A percentile compares a stretch with the other conserved stretches of the same genome.
Conservation (phyloP, 2,329 filamentous ascomycete species). For the Thelonectria blattea region DNA sequence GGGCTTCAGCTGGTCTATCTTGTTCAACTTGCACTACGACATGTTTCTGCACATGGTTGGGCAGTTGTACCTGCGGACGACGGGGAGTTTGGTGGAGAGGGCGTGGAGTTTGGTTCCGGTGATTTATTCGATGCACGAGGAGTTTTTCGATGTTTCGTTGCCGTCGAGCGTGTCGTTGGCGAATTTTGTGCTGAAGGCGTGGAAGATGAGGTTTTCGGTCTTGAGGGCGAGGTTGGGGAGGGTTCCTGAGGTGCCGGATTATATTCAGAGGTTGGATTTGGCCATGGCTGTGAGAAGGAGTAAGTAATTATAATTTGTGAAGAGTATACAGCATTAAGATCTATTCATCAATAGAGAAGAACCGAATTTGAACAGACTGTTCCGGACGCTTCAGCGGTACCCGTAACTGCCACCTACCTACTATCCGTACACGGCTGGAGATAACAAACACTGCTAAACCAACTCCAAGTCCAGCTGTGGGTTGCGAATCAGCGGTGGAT, state of each 20-base stretch:
- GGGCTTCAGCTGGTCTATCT: conserved; percentile 8
- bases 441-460: too few relatives aligned
- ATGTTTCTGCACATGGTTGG: conserved; percentile 11
- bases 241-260: background rate
- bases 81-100: conserved; percentile 8
- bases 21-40: conserved; percentile 6
- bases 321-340: too few relatives aligned
- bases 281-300: background rate
- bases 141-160: background rate
- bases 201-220: conserved; percentile 1
- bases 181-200: conserved; percentile 7
- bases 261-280: conserved; percentile 1
- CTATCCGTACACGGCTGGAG: too few relatives aligned
- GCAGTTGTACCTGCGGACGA: conserved; percentile 10
- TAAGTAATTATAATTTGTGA: background rate
- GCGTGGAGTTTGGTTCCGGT: conserved; percentile 3
- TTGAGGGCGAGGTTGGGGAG: background rate
- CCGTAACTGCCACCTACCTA: too few relatives aligned
- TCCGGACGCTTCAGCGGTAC: too few relatives aligned
- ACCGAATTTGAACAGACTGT: too few relatives aligned
- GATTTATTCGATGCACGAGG: background rate
- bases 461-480: too few relatives aligned
- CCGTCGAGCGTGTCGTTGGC: background rate
- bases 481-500: too few relatives aligned
- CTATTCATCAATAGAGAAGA: too few relatives aligned